Evolutionary conservation across 1,139 yeast genomes (phyloP).

Genomic region (Candida tunisiensis): DNA sequence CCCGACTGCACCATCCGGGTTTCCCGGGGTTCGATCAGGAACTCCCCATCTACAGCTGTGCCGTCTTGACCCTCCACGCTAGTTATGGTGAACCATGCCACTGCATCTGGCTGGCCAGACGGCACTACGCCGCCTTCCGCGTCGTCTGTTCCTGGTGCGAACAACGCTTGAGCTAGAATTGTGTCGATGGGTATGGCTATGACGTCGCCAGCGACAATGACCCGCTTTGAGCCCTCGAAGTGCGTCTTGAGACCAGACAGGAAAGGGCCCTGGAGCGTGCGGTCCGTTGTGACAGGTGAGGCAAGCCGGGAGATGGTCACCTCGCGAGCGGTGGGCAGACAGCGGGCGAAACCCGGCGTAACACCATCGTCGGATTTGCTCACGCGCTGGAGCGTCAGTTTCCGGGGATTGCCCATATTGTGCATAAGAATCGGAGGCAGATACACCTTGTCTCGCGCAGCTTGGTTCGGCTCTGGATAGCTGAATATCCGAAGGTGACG

Average conservation of each 20-base stretch:
- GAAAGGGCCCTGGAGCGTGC: slow-evolving; percentile 46
- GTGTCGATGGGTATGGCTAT: slow-evolving; percentile 73
- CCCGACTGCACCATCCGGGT: slow-evolving; percentile 63
- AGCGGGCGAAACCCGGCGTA: no score
- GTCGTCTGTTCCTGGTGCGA: slow-evolving; percentile 18
- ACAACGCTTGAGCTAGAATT: slow-evolving; percentile 42
- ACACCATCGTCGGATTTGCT: slow-evolving; percentile 3
- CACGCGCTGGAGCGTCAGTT: slow-evolving; percentile 15
- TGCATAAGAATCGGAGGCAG: slow-evolving; percentile 49
- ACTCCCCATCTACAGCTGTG: slow-evolving; percentile 32
- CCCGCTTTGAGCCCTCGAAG: slow-evolving; percentile 41
- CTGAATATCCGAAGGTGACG: slow-evolving; percentile 35
- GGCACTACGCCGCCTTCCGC: slow-evolving; percentile 24
- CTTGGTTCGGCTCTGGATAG: slow-evolving; percentile 45
- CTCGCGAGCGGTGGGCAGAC: slow-evolving; percentile 26
- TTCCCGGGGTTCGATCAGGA: slow-evolving; percentile 41
- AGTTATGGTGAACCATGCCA: slow-evolving; percentile 69
- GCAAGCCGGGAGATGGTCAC: slow-evolving; percentile 51
- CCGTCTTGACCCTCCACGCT: slow-evolving; percentile 17
- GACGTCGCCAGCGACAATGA: slow-evolving; percentile 44
- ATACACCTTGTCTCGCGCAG: slow-evolving; percentile 25
- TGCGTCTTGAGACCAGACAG: slow-evolving; percentile 43
- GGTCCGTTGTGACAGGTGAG: slow-evolving; percentile 55
- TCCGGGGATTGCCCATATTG: slow-evolving; percentile 27
- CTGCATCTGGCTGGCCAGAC: slow-evolving; percentile 46